These are phyloP conservation scores for Durusdinium trenchii DNA, from an alignment of 73 alveolate genomes.

Conservation along the genomic window DNA sequence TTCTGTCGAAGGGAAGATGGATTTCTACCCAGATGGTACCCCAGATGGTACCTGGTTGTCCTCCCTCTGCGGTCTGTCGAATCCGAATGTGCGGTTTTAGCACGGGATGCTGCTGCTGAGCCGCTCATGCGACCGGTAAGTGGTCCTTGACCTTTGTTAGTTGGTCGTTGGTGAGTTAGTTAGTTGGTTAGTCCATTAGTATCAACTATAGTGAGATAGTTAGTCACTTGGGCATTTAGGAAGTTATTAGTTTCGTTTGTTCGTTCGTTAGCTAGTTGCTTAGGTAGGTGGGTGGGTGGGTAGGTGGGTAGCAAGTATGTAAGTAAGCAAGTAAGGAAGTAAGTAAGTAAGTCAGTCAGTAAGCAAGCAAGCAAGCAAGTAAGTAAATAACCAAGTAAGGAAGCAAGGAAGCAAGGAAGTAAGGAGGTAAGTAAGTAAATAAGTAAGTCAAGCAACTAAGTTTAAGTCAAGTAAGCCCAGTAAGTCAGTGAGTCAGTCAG, in stretches of 20 bases:
- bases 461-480: too few relatives aligned
- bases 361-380: not conserved
- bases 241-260: not conserved
- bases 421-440: not conserved
- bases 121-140: too few relatives aligned
- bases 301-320: not conserved
- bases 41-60: too few relatives aligned
- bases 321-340: not conserved
- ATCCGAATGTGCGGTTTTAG: too few relatives aligned
- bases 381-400: not conserved
- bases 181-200: not conserved
- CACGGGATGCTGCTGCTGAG: too few relatives aligned
- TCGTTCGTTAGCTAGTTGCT: not conserved
- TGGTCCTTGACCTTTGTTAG: too few relatives aligned
- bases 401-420: not conserved
- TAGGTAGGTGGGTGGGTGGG: not conserved
- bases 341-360: not conserved
- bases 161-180: not conserved
- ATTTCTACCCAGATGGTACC: too few relatives aligned
- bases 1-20: too few relatives aligned
- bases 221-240: not conserved
- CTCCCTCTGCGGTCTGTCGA: too few relatives aligned
- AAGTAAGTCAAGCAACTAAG: not conserved
- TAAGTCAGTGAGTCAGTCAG: not conserved
- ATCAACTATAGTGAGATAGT: not conserved